phyloP scores from a whole-genome alignment of 495 filamentous ascomycete species.

The Podospora australis region DNA sequence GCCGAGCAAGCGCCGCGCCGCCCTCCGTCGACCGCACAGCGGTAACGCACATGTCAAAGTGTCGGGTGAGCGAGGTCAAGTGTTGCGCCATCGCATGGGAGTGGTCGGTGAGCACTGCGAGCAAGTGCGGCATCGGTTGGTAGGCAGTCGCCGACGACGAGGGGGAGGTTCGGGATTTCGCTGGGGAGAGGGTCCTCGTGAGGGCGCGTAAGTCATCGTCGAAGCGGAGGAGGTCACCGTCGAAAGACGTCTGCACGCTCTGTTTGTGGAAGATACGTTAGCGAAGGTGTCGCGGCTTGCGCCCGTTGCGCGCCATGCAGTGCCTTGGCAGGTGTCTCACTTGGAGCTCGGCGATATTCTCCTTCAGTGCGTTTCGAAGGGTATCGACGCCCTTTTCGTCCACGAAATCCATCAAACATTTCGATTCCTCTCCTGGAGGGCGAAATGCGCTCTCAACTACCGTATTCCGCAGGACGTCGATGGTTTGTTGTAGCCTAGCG shows the following conservation, averaged over 20 bases:
- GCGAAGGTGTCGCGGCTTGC: no score
- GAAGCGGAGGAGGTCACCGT: constrained; percentile 57
- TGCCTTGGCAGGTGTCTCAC: no score
- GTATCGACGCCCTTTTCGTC: constrained; percentile 72
- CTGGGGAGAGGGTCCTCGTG: constrained; percentile 31
- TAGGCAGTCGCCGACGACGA: constrained; percentile 33
- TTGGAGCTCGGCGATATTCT: constrained; percentile 52
- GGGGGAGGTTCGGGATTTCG: constrained; percentile 26
- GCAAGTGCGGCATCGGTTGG: constrained; percentile 57
- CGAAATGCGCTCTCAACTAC: constrained; percentile 69
- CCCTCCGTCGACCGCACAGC: constrained; percentile 92
- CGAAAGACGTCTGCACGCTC: constrained; percentile 54
- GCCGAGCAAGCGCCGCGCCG: constrained; percentile 63
- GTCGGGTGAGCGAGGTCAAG: constrained; percentile 74
- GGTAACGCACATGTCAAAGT: constrained; percentile 91
- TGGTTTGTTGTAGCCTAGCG: constrained; percentile 60
- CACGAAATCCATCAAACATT: constrained; percentile 82
- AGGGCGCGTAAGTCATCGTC: constrained; percentile 51
- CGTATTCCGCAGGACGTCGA: constrained; percentile 62
- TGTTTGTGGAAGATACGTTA: no score
- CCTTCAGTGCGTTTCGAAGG: constrained; percentile 58
- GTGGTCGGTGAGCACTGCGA: constrained; percentile 66
- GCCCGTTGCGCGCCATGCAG: no score
- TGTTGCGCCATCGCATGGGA: constrained; percentile 78
- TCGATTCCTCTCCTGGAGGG: constrained; percentile 57